Conservation (phyloP, 805 yeast species). For the Monosporozyma solicola region DNA sequence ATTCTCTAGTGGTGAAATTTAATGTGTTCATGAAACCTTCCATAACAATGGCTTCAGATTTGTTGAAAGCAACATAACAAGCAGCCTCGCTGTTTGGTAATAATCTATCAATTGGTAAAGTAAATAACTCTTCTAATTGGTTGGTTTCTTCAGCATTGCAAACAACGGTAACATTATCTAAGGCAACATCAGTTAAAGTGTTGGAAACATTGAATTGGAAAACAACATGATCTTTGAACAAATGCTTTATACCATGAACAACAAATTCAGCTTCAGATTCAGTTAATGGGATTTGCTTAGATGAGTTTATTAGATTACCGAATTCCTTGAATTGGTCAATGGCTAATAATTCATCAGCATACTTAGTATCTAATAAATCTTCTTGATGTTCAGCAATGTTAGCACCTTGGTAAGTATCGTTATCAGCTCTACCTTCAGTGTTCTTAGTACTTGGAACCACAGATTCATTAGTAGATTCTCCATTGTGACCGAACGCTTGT, state of each 20-base stretch:
- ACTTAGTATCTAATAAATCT: conserved; percentile 49
- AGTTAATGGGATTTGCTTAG: conserved; percentile 58
- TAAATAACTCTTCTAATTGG: conserved; percentile 55
- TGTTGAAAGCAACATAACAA: conserved; percentile 66
- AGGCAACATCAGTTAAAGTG: conserved; percentile 68
- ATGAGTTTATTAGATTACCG: conserved; percentile 69
- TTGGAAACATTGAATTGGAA: conserved; percentile 78
- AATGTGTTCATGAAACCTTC: conserved; percentile 56
- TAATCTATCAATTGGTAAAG: conserved; percentile 64
- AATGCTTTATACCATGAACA: conserved; percentile 73
- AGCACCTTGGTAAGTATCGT: conserved; percentile 20
- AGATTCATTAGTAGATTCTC: conserved; percentile 19
- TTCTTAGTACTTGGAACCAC: conserved; percentile 12
- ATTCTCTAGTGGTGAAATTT: conserved; percentile 68
- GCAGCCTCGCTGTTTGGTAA: conserved; percentile 64
- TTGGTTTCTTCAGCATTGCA: conserved; percentile 53
- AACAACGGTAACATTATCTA: conserved; percentile 67
- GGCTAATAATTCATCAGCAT: conserved; percentile 56
- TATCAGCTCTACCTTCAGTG: conserved; percentile 15
- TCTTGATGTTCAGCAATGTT: conserved; percentile 24
- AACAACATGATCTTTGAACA: conserved; percentile 64
- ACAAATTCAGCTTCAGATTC: conserved; percentile 92
- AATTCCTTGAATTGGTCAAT: conserved; percentile 66
- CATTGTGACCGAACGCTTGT: conserved; percentile 17
- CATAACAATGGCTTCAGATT: conserved; percentile 38